Evolutionary conservation across 192 early-diverging fungal species (phyloP).

Genomic region (Coemansia reversa): DNA sequence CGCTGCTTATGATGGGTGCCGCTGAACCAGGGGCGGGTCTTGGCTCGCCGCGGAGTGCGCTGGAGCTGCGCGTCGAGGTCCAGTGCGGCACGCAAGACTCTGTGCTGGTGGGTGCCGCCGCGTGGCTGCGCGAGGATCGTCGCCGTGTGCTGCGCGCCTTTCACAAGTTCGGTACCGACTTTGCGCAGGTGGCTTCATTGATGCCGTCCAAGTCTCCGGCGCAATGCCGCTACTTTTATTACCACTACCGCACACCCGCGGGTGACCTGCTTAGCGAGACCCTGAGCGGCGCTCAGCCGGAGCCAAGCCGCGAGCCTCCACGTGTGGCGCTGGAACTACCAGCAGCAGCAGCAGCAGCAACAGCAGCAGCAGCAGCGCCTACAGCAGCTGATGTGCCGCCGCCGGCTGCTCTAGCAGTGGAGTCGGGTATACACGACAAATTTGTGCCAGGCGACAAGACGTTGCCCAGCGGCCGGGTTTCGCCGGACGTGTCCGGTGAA

Average conservation of each 20-base stretch:
- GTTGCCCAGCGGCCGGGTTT: not conserved
- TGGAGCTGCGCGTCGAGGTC: conserved; percentile 22
- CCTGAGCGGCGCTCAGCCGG: conserved; percentile 2
- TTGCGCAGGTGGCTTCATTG: conserved; percentile 64
- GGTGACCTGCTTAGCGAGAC: conserved; percentile 33
- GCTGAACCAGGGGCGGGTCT: too few relatives aligned
- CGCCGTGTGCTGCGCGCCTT: conserved; percentile 62
- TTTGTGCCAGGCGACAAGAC: not conserved
- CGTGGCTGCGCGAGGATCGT: conserved; percentile 58
- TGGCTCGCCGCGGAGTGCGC: conserved; percentile 13
- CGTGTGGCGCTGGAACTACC: not conserved
- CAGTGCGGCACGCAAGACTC: conserved; percentile 24
- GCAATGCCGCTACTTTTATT: conserved; percentile 78
- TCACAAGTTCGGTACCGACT: conserved; percentile 67
- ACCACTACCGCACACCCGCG: conserved; percentile 64
- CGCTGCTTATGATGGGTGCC: conserved; percentile 20
- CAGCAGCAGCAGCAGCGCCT: not conserved
- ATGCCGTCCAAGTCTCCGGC: conserved; percentile 76
- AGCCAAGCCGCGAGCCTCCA: too few relatives aligned
- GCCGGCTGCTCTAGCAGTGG: not conserved
- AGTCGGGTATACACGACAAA: not conserved
- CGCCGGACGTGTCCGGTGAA: not conserved
- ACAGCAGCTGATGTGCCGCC: not conserved
- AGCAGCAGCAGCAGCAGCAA: conserved; percentile 3
- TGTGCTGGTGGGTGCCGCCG: conserved; percentile 44